Evolutionary conservation across 805 yeast species (phyloP), one percentile per base, ranked within the genome.

Genomic region (Spathaspora hagerdaliae): DNA sequence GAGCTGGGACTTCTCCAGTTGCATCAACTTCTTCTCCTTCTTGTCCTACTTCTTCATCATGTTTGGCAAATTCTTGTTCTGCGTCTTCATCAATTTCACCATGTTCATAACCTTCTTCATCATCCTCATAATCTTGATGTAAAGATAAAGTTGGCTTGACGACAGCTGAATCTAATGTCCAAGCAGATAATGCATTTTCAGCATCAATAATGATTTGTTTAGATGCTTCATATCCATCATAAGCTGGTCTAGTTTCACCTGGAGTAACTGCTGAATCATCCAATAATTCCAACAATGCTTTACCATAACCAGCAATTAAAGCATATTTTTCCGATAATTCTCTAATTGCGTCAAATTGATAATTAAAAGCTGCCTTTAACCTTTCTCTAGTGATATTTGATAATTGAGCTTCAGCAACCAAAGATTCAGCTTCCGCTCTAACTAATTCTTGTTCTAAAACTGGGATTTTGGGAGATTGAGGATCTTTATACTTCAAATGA

Each of bases 351-450:
- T 87, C 95, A 63, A 88, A 87, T 66, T 85, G 91, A 67, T 85
- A 85, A 68, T 83, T 78, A 76, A 79, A 87, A 37, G 95, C 88
- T 55, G 87, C 85, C 74, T 87, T 85, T 63, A 88, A 78, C 69
- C 86, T 85, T 63, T 87, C 90, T 72, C 96, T 78, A 54, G 96
- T 87, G 62, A 87, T 87, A 69, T 87, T 87, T 34, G 92, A 85
- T 58, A 88, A 76, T 73, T 88, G 96, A 29, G 95, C 95, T 72
- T 87, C 96, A 41, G 96, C 96, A 57, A 88, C 96, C 53, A 87
- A 75, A 43, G 90, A 83, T 71, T 88, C 96, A 45, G 96, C 96
- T 71, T 88, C 96, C 34, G 94, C 94, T 70, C 96, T 79, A 48
- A 88, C 96, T 63, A 87, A 75, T 69, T 87, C 95, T 67, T 88